phyloP scores from a whole-genome alignment of 495 filamentous ascomycete genomes.

The Penicillium daleae region DNA sequence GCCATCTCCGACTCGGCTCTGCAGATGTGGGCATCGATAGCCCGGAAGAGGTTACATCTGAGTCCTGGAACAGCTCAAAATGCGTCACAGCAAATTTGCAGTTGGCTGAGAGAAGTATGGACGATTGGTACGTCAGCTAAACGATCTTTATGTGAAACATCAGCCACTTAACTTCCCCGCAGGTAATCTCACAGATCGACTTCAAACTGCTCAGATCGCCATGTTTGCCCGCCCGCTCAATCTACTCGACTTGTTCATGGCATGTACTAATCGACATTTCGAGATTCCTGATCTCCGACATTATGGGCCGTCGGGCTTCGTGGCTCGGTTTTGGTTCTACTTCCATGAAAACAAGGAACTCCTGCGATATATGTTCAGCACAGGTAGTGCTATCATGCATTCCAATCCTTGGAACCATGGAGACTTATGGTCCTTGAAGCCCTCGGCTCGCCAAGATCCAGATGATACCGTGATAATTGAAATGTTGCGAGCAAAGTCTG shows the following conservation, averaged over 20 bases:
- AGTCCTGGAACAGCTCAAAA: conserved; percentile 66
- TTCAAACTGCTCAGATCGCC: conserved; percentile 47
- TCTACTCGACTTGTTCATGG: conserved; percentile 41
- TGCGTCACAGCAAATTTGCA: conserved; percentile 69
- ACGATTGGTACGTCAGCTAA: conserved; percentile 60
- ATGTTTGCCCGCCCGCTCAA: conserved; percentile 46
- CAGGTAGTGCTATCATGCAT: conserved; percentile 27
- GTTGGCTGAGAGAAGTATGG: conserved; percentile 83
- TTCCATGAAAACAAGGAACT: conserved; percentile 38
- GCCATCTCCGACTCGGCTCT: conserved; percentile 77
- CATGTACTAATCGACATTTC: conserved; percentile 46
- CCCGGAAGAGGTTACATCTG: conserved; percentile 53
- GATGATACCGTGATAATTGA: conserved; percentile 51
- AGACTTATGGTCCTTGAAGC: conserved; percentile 25
- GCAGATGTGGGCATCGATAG: conserved; percentile 69
- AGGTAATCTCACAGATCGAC: conserved; percentile 43
- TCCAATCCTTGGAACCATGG: conserved; percentile 36
- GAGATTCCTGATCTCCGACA: conserved; percentile 23
- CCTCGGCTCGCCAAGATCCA: conserved; percentile 35
- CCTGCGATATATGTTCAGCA: conserved; percentile 43
- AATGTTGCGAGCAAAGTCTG: conserved; percentile 48
- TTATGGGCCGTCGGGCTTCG: conserved; percentile 32
- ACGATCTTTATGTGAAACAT: neutral
- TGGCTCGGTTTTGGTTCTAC: conserved; percentile 44
- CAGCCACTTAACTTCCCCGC: conserved; percentile 12